Conservation (phyloP, 371 early-diverging fungal genomes). For the Mucor indicus region DNA sequence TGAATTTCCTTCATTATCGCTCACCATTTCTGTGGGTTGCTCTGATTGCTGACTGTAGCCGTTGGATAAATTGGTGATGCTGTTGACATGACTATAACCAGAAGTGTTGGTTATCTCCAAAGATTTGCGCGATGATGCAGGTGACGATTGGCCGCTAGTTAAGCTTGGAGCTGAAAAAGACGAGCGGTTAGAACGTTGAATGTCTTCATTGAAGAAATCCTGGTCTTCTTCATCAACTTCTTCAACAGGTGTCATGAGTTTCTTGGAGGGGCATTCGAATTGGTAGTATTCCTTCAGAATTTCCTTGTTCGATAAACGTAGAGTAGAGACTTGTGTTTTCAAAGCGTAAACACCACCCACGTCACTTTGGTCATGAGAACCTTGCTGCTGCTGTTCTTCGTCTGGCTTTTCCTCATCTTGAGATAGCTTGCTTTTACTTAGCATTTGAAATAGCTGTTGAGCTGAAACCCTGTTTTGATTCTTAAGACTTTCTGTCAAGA, state of each 20-base stretch:
- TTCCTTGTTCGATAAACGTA: not conserved
- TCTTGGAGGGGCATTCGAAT: not conserved
- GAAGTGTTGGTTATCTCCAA: too few relatives aligned
- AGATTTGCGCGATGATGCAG: not conserved
- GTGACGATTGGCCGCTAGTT: slow-evolving; percentile 9
- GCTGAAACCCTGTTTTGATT: slow-evolving; percentile 9
- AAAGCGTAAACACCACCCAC: slow-evolving; percentile 15
- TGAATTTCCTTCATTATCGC: too few relatives aligned
- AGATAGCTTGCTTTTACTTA: not conserved
- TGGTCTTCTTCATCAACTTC: slow-evolving; percentile 18
- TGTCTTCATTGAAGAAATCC: too few relatives aligned
- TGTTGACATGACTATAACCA: too few relatives aligned
- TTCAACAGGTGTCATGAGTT: slow-evolving; percentile 17
- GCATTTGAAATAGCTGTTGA: slow-evolving; percentile 16
- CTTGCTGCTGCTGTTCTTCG: not conserved
- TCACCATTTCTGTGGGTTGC: too few relatives aligned
- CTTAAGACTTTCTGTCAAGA: not conserved
- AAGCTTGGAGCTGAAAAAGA: slow-evolving; percentile 12
- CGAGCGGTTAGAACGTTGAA: not conserved
- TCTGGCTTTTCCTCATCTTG: not conserved
- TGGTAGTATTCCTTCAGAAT: not conserved
- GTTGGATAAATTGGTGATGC: too few relatives aligned
- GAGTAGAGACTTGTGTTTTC: slow-evolving; percentile 17
- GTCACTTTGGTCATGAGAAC: not conserved
- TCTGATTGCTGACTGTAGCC: too few relatives aligned